A percentile compares a stretch with the other conserved stretches of the same genome.
Evolutionary conservation across 768 basidiomycete genomes (phyloP).

Genomic region (Lactarius deliciosus): DNA sequence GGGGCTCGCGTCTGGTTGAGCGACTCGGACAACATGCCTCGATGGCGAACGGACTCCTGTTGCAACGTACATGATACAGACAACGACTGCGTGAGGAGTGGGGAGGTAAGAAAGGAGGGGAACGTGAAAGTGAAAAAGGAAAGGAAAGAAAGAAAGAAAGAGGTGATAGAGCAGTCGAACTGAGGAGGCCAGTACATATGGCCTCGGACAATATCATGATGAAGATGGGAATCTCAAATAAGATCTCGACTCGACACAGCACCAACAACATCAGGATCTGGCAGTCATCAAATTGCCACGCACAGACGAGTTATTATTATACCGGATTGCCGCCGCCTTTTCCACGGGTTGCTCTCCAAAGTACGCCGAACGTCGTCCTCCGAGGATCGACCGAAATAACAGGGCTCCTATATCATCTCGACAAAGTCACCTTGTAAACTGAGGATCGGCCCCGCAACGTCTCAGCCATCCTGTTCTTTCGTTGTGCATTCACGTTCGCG

Average conservation of each 20-base stretch:
- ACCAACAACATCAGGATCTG: neutral
- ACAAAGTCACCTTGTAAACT: too few relatives aligned
- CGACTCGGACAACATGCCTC: conserved; percentile 24
- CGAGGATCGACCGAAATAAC: neutral
- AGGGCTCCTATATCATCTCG: neutral
- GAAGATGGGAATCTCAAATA: neutral
- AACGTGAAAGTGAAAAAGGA: conserved; percentile 15
- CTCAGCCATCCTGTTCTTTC: neutral
- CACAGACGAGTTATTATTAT: neutral
- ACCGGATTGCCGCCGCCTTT: neutral
- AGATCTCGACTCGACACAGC: neutral
- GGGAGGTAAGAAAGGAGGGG: conserved; percentile 19
- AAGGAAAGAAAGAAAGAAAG: neutral
- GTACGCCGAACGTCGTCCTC: neutral
- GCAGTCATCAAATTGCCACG: neutral
- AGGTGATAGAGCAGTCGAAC: conserved; percentile 1
- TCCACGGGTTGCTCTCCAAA: neutral
- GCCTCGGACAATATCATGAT: conserved; percentile 6
- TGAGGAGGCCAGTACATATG: neutral
- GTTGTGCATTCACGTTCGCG: neutral
- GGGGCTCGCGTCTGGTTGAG: neutral
- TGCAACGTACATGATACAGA: conserved; percentile 18
- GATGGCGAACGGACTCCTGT: conserved; percentile 10
- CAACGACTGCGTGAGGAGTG: conserved; percentile 14
- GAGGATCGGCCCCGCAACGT: neutral